A percentile compares a stretch with the other conserved stretches of the same genome.
These are phyloP conservation scores for Lepraria neglecta DNA, from an alignment of 495 filamentous ascomycete genomes.

Conservation along the genomic window DNA sequence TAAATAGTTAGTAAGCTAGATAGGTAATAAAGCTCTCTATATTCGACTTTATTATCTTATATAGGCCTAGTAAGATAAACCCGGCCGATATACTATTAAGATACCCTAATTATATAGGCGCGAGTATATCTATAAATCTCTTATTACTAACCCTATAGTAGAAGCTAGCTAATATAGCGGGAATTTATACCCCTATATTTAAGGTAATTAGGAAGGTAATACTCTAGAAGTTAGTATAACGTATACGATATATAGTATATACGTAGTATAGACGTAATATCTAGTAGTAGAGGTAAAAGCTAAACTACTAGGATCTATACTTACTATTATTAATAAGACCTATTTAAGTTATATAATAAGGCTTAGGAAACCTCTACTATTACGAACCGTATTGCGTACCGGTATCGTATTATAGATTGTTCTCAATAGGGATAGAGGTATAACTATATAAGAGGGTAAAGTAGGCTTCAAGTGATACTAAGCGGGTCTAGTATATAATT, in stretches of 20 bases:
- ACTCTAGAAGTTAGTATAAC: too few species aligned
- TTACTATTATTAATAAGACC: background rate
- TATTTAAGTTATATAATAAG: background rate
- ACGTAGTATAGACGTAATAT: background rate
- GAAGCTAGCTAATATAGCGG: conserved; percentile 12
- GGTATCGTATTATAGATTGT: too few species aligned
- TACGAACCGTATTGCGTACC: too few species aligned
- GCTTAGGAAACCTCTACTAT: background rate
- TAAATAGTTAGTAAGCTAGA: conserved; percentile 9
- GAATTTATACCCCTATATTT: background rate
- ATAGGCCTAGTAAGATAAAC: background rate
- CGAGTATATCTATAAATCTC: background rate
- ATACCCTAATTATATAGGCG: background rate
- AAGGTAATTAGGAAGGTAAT: background rate
- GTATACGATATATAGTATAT: too few species aligned
- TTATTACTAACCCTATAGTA: conserved; percentile 15
- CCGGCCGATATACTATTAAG: background rate
- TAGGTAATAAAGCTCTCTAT: background rate
- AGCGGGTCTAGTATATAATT: too few species aligned
- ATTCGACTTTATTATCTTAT: conserved; percentile 3
- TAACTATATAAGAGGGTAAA: too few species aligned
- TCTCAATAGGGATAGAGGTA: too few species aligned
- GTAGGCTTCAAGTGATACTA: too few species aligned
- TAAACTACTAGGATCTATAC: background rate
- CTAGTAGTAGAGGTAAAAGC: background rate